These are phyloP conservation scores for Rhytidiadelphus loreus DNA, from an alignment of 225 moss, liverwort and hornwort genomes.

Conservation along the genomic window DNA sequence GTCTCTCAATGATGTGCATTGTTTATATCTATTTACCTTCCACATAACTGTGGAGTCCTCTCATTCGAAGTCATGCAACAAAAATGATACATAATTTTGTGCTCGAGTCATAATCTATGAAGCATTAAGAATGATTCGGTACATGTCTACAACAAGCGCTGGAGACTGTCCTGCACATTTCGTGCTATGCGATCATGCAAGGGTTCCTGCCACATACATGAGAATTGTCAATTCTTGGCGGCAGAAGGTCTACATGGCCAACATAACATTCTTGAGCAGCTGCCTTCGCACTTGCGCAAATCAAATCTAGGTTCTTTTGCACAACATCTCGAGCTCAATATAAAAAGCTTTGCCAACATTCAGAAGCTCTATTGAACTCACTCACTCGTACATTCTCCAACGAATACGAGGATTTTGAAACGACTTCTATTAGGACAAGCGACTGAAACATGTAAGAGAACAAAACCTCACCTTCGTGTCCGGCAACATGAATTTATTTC, in stretches of 20 bases:
- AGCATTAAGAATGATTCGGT: background rate
- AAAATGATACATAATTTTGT: background rate
- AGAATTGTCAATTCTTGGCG: background rate
- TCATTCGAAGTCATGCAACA: background rate
- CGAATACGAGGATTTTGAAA: background rate
- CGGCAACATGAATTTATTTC: slow-evolving; percentile 27
- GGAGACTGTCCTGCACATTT: slow-evolving; percentile 33
- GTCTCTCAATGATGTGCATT: background rate
- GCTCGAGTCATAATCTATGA: background rate
- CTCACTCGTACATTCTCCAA: background rate
- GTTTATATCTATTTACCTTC: background rate
- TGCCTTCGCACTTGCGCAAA: background rate
- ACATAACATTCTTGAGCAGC: background rate
- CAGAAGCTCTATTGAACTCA: background rate
- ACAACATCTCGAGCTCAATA: background rate
- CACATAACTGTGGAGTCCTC: background rate
- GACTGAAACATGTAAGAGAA: background rate
- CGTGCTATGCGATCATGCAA: slow-evolving; percentile 34
- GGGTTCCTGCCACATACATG: slow-evolving; percentile 18
- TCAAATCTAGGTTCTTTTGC: background rate
- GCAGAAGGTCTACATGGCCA: background rate
- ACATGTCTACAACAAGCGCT: background rate
- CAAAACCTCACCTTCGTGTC: slow-evolving; percentile 20
- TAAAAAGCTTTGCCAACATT: background rate
- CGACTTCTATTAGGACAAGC: background rate